These are phyloP conservation scores for Tulasnella sp. DNA, from an alignment of 768 basidiomycete species.

Conservation along the genomic window DNA sequence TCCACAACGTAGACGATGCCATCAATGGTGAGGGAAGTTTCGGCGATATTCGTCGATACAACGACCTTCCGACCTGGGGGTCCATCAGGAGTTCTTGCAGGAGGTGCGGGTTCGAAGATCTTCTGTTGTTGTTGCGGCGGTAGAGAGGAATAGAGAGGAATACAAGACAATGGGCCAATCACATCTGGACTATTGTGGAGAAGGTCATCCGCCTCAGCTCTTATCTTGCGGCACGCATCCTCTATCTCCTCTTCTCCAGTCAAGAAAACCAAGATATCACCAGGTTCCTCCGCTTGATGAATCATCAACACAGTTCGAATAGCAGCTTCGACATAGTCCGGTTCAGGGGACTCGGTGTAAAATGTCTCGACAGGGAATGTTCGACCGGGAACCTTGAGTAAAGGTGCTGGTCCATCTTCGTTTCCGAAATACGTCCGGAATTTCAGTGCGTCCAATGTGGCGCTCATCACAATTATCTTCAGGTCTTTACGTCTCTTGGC, in stretches of 20 bases:
- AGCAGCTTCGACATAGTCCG: constrained; percentile 93
- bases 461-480: constrained; percentile 97
- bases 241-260: constrained; percentile 99
- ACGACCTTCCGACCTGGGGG: constrained; percentile 89
- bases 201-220: constrained; percentile 77
- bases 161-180: constrained; percentile 77
- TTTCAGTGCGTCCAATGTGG: constrained; percentile 91
- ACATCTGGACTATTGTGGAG: constrained; percentile 51
- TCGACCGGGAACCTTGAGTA: constrained; percentile 84
- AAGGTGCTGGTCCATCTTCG: constrained; percentile 41
- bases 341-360: constrained; percentile 84
- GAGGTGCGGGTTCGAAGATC: constrained; percentile 85
- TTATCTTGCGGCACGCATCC: constrained; percentile 88
- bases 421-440: constrained; percentile 85
- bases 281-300: constrained; percentile 85
- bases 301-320: constrained; percentile 96
- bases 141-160: constrained; percentile 90
- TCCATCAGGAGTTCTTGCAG: constrained; percentile 44
- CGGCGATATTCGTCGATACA: constrained; percentile 92
- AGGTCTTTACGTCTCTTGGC: constrained; percentile 72
- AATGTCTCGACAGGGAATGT: constrained; percentile 95
- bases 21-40: constrained; percentile 94
- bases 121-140: constrained; percentile 91
- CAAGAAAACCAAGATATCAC: constrained; percentile 87
- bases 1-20: constrained; percentile 99